Conservation (phyloP, 2,329 filamentous ascomycete species). For the Berkeleyomyces basicola region DNA sequence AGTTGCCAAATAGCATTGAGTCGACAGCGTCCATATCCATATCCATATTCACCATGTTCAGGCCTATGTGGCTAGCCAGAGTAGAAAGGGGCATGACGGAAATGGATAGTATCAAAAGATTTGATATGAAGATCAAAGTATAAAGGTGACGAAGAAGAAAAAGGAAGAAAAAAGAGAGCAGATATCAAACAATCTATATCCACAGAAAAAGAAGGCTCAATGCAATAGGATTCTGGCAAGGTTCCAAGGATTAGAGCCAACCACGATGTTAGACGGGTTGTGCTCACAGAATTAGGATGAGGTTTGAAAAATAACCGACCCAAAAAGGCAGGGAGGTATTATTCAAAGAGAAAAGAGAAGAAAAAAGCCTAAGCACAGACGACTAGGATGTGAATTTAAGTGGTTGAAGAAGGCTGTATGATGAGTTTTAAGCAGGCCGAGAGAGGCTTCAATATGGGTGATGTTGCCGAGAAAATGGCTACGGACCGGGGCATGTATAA, state of each 20-base stretch:
- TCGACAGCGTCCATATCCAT: constrained; percentile 12
- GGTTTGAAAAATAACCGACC: background rate
- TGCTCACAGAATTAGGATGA: background rate
- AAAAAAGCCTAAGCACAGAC: background rate
- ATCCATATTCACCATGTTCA: background rate
- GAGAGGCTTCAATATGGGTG: background rate
- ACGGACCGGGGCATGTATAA: background rate
- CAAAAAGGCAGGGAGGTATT: background rate
- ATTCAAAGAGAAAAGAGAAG: background rate
- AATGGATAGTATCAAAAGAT: background rate
- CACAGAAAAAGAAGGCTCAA: background rate
- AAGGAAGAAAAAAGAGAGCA: background rate
- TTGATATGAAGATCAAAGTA: background rate
- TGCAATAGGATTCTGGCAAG: background rate
- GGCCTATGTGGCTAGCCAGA: background rate
- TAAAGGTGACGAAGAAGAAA: background rate
- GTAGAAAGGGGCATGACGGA: background rate
- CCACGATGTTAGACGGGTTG: background rate
- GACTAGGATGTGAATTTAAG: background rate
- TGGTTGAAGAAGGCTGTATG: background rate
- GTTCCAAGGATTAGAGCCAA: constrained; percentile 2
- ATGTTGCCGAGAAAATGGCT: background rate
- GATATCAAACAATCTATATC: background rate
- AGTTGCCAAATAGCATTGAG: constrained; percentile 23
- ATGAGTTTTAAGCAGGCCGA: background rate